Conservation (phyloP, 192 early-diverging fungal genomes). For the Backusella westeae region DNA sequence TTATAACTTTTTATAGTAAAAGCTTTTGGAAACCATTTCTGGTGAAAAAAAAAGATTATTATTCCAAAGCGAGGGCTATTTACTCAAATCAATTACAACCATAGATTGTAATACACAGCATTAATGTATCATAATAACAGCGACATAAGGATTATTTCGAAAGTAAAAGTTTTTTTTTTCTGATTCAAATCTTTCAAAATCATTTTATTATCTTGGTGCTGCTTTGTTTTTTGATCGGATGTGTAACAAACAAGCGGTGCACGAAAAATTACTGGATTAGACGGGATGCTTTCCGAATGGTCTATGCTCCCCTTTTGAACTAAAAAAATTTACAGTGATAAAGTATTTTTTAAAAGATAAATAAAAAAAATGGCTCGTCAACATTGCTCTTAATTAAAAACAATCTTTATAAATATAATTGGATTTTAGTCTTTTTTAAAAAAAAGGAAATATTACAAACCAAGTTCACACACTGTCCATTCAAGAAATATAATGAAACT, state of each 20-base stretch:
- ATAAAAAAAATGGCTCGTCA: background rate
- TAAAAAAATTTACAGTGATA: no score
- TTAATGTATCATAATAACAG: background rate
- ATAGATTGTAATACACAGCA: background rate
- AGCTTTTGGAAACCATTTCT: background rate
- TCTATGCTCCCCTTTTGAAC: background rate
- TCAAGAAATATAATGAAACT: background rate
- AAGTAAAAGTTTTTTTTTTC: background rate
- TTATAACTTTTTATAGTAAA: background rate
- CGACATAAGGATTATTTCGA: background rate
- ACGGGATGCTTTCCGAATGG: slow-evolving; percentile 3
- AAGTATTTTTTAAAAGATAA: background rate
- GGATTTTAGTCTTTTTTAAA: background rate
- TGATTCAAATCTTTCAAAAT: background rate
- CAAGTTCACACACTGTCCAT: background rate
- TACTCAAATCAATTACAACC: background rate
- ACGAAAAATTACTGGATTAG: background rate
- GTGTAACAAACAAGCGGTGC: background rate
- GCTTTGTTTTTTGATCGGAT: background rate
- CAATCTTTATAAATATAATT: background rate
- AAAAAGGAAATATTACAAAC: background rate
- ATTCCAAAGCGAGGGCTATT: background rate
- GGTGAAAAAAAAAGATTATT: background rate
- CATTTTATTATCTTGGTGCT: background rate
- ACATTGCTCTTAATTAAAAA: background rate